A percentile compares a stretch with the other conserved stretches of the same genome.
Evolutionary conservation across 345 rosid genomes (phyloP).

Genomic region (Conringia planisiliqua): DNA sequence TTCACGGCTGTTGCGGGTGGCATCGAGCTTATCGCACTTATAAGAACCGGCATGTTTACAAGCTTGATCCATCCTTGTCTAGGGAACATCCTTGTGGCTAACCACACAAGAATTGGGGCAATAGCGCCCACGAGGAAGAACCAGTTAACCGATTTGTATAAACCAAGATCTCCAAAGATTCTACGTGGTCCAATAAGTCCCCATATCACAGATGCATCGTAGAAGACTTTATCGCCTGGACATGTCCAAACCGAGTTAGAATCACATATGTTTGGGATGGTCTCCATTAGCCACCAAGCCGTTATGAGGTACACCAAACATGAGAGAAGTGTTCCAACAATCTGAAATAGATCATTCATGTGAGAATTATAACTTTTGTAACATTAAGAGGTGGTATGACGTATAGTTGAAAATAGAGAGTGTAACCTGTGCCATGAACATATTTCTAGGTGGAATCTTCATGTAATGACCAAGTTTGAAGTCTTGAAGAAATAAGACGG

Average conservation of each 20-base stretch:
- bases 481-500: conserved; percentile 84
- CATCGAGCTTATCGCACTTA: conserved; percentile 82
- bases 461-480: conserved; percentile 98
- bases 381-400: not conserved
- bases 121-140: conserved; percentile 81
- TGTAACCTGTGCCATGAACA: conserved; percentile 96
- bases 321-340: conserved; percentile 85
- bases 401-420: not conserved
- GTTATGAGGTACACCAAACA: conserved; percentile 73
- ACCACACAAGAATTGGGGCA: conserved; percentile 77
- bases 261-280: conserved; percentile 74
- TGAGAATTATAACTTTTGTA: not conserved
- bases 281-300: conserved; percentile 99
- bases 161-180: conserved; percentile 84
- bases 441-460: conserved; percentile 95
- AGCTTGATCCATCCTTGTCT: conserved; percentile 79
- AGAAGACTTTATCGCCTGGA: conserved; percentile 81
- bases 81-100: conserved; percentile 74
- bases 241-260: conserved; percentile 82
- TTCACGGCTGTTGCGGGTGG: conserved; percentile 99
- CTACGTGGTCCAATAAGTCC: conserved; percentile 87
- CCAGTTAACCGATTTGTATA: conserved; percentile 78
- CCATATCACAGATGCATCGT: conserved; percentile 96
- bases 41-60: conserved; percentile 85
- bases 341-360: conserved; percentile 32